Evolutionary conservation across 2,329 filamentous ascomycete species (phyloP).

Genomic region (Ceratocystiopsis minuta): DNA sequence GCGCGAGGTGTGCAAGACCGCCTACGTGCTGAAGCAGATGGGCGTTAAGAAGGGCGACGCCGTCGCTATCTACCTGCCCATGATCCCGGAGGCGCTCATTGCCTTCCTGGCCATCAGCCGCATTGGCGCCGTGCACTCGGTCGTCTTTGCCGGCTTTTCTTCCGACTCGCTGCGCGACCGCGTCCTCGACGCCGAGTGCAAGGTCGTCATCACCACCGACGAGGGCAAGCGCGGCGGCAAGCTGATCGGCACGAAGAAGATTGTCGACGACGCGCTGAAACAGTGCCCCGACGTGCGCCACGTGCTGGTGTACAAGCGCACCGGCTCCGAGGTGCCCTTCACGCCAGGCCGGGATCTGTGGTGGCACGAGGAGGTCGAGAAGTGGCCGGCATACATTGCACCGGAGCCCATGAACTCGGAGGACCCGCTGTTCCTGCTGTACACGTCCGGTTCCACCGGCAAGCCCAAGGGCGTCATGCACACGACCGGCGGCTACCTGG

Average conservation of each 20-base stretch:
- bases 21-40: conserved; percentile 83
- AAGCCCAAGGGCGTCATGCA: conserved; percentile 99
- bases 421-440: conserved; percentile 91
- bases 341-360: conserved; percentile 77
- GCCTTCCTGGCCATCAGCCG: conserved; percentile 80
- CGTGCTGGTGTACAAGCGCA: conserved; percentile 87
- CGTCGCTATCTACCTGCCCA: conserved; percentile 91
- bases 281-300: conserved; percentile 78
- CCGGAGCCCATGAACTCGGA: conserved; percentile 83
- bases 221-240: conserved; percentile 97
- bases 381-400: conserved; percentile 83
- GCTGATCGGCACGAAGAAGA: conserved; percentile 95
- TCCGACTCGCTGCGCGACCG: conserved; percentile 90
- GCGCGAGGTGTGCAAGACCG: conserved; percentile 72
- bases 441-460: conserved; percentile 93
- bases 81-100: conserved; percentile 92
- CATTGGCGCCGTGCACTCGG: conserved; percentile 91
- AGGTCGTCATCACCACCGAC: conserved; percentile 90
- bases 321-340: conserved; percentile 82
- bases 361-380: conserved; percentile 98
- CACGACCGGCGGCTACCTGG: conserved; percentile 85
- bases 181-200: conserved; percentile 76
- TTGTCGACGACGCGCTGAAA: conserved; percentile 92
- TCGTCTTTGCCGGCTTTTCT: conserved; percentile 95
- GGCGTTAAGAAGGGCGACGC: conserved; percentile 95